Percentiles rank a stretch among this genome's conserved stretches.
Evolutionary conservation across 1,284 basidiomycete species (phyloP).

Genomic region (Hypsizygus ulmarius): DNA sequence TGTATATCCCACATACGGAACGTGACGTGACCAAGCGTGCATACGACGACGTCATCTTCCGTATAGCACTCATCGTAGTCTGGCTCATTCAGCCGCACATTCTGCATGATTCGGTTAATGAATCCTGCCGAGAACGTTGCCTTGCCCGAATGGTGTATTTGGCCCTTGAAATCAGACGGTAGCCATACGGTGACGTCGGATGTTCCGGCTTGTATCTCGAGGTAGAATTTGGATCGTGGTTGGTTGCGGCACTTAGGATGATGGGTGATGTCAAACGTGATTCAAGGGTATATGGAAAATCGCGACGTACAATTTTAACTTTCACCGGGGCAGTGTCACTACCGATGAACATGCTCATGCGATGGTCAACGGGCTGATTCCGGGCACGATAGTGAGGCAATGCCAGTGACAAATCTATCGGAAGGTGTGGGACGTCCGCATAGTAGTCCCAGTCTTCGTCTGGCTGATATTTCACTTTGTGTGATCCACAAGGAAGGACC

Average conservation of each 20-base stretch:
- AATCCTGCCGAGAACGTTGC: constrained; percentile 68
- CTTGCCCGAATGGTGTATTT: constrained; percentile 53
- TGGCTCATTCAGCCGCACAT: constrained; percentile 54
- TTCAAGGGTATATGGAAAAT: constrained; percentile 26
- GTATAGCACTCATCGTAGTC: constrained; percentile 37
- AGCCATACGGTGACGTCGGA: constrained; percentile 71
- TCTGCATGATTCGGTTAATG: constrained; percentile 61
- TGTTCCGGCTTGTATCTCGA: constrained; percentile 56
- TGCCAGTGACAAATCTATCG: constrained; percentile 62
- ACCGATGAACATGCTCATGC: constrained; percentile 64
- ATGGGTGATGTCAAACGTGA: not conserved
- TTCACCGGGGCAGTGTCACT: constrained; percentile 53
- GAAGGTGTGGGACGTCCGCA: constrained; percentile 46
- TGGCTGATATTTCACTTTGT: constrained; percentile 55
- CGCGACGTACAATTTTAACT: constrained; percentile 56
- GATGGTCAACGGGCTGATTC: constrained; percentile 64
- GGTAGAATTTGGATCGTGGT: constrained; percentile 59
- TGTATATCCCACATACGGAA: constrained; percentile 79
- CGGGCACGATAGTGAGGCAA: constrained; percentile 75
- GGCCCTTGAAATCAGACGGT: constrained; percentile 72
- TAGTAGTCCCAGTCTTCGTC: constrained; percentile 62
- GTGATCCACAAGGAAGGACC: constrained; percentile 36
- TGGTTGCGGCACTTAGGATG: constrained; percentile 58
- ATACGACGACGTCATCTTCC: constrained; percentile 60
- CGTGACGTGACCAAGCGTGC: constrained; percentile 54